Base-by-base conservation (phyloP, 2,329 filamentous ascomycete genomes). In the Biscogniauxia sp. region DNA sequence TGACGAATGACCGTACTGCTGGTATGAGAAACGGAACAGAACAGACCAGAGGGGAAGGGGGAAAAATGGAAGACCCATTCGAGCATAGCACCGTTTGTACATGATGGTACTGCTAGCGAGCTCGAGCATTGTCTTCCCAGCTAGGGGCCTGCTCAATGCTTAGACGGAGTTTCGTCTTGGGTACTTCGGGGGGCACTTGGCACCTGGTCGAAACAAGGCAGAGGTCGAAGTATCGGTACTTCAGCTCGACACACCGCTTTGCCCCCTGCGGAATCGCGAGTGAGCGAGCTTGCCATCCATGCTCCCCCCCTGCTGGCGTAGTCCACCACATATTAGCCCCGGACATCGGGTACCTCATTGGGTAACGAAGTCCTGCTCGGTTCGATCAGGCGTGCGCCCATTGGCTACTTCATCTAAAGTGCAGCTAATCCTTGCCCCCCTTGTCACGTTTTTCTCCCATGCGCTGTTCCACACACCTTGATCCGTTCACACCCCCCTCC, bases 331-430 rank as follows among this genome's bases (percentile, higher is more conserved):
- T 45, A 45, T 45, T 82, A 80, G 80, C 68, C 73, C 77, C 80
- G 79, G 80, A 69, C 71, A 66, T 76, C 71, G 68, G 73, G 73
- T 79, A 73, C 80, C 77, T 72, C 69, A 81, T 84, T 83, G 78
- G 82, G 80, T 76, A 80, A 73, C 69, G 75, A 71, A 70, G 74
- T 74, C 77, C 74, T 73, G 74, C 77, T 76, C 74, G 76, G 74
- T 73, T 73, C 73, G 74, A 62, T 55, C 62, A 69, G 55, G 62
- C 53, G 58, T 64, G 61, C 71, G 69, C 70, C 76, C 75, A 84
- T 84, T 84, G 82, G 82, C 68, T 76, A 75, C 72, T 78, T 80
- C 78, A 83, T 84, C 76, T 77, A 76, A 78, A 77, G 78, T 77
- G 75, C 77, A 75, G 75, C 71, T 69, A 72, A 71, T 62, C 66